Evolutionary conservation across 2,329 filamentous ascomycete genomes (phyloP).

Genomic region (Aureobasidium melanogenum): DNA sequence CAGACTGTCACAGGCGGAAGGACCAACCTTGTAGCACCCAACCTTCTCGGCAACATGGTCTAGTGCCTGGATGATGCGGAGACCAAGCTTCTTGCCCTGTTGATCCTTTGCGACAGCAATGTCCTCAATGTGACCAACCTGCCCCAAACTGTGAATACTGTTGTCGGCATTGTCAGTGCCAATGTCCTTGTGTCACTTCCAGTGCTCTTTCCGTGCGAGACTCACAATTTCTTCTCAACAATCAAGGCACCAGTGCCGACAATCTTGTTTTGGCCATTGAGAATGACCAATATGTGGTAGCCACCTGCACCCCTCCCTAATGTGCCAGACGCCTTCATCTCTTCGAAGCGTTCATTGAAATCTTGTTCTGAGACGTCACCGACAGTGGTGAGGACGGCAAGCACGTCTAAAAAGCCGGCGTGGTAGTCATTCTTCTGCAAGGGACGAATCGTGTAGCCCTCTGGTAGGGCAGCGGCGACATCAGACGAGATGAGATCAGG

Average conservation of each 20-base stretch:
- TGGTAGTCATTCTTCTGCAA: constrained; percentile 70
- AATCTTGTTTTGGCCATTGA: constrained; percentile 60
- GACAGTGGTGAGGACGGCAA: constrained; percentile 85
- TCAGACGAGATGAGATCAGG: constrained; percentile 65
- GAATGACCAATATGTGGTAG: constrained; percentile 82
- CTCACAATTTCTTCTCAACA: constrained; percentile 76
- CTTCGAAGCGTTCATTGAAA: constrained; percentile 74
- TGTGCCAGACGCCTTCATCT: constrained; percentile 48
- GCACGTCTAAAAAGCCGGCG: constrained; percentile 78
- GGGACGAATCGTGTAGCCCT: constrained; percentile 74
- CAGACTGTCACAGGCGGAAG: not conserved
- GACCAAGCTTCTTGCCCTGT: constrained; percentile 92
- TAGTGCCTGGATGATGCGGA: constrained; percentile 87
- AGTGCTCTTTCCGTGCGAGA: not conserved
- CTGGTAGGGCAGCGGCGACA: constrained; percentile 63
- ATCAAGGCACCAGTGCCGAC: constrained; percentile 89
- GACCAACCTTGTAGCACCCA: constrained; percentile 79
- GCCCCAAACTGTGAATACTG: constrained; percentile 65
- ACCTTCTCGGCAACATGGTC: constrained; percentile 80
- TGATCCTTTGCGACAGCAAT: constrained; percentile 92
- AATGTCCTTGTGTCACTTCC: not conserved
- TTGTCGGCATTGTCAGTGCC: not conserved
- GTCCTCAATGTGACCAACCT: constrained; percentile 94
- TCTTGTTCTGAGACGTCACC: constrained; percentile 70
- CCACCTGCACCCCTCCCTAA: constrained; percentile 52